These are phyloP conservation scores for Pyrus communis DNA, from an alignment of 306 rosid genomes.

Conservation along the genomic window DNA sequence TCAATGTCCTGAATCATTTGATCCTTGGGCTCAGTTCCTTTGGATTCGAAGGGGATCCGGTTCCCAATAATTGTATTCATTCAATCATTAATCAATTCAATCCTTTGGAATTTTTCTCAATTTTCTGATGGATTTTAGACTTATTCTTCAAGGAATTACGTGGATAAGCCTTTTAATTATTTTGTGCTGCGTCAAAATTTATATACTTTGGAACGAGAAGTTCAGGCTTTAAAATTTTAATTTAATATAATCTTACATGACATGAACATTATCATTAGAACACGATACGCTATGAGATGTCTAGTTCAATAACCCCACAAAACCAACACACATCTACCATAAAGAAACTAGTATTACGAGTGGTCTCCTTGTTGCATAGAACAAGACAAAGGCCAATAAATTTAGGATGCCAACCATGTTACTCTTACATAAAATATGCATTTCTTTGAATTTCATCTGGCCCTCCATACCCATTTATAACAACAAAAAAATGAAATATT, in stretches of 20 bases:
- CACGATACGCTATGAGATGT: not conserved
- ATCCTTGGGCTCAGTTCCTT: too few relatives aligned
- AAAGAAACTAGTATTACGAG: not conserved
- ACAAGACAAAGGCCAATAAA: not conserved
- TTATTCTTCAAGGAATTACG: too few relatives aligned
- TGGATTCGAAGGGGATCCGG: too few relatives aligned
- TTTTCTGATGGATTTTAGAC: too few relatives aligned
- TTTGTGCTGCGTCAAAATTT: not conserved
- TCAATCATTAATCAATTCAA: too few relatives aligned
- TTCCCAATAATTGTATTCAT: too few relatives aligned
- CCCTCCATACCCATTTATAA: not conserved
- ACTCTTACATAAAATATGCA: not conserved
- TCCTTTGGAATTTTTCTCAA: too few relatives aligned
- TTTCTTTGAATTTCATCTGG: not conserved
- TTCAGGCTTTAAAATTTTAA: not conserved
- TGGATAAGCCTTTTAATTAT: too few relatives aligned
- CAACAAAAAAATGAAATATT: not conserved
- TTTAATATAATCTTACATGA: not conserved
- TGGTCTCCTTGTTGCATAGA: not conserved
- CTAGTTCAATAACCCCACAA: not conserved
- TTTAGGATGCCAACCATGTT: not conserved
- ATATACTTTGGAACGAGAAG: not conserved
- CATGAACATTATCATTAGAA: not conserved
- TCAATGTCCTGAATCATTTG: too few relatives aligned
- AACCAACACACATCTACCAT: not conserved